Percentiles rank a stretch among this genome's conserved stretches.
Conservation (phyloP, 208 protist genomes). For the Trichomonas gallinae region DNA sequence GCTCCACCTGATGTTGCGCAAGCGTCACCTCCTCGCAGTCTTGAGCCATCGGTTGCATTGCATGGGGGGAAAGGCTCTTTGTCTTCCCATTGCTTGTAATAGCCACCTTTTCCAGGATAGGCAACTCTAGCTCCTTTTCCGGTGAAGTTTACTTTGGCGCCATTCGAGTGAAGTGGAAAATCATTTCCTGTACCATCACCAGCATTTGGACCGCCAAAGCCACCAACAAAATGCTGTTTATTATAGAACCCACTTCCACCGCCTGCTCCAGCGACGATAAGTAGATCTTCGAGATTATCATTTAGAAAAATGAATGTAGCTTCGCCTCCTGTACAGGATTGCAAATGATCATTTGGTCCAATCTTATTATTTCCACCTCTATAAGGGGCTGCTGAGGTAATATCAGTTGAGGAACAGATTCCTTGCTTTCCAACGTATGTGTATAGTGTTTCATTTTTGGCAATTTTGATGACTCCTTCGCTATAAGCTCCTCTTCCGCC, state of each 20-base stretch:
- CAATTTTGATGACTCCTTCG: neutral
- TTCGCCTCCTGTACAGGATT: neutral
- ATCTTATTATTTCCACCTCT: neutral
- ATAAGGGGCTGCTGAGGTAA: neutral
- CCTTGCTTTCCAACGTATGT: neutral
- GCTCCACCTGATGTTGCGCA: too few relatives aligned
- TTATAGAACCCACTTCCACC: neutral
- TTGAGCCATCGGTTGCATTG: too few relatives aligned
- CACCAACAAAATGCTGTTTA: neutral
- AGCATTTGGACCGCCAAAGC: neutral
- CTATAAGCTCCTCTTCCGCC: neutral
- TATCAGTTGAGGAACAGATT: neutral
- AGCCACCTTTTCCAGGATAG: too few relatives aligned
- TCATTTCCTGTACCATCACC: neutral
- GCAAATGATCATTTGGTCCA: neutral
- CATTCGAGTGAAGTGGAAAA: too few relatives aligned
- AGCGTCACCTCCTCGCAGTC: too few relatives aligned
- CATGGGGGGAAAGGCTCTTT: too few relatives aligned
- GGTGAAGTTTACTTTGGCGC: too few relatives aligned
- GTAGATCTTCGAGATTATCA: neutral
- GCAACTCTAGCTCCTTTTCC: too few relatives aligned
- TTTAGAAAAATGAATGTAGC: neutral
- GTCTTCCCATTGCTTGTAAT: too few relatives aligned
- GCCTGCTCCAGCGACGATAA: neutral
- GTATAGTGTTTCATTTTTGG: neutral